Conservation (phyloP, 2,329 filamentous ascomycete species). For the Penicillium polonicum region DNA sequence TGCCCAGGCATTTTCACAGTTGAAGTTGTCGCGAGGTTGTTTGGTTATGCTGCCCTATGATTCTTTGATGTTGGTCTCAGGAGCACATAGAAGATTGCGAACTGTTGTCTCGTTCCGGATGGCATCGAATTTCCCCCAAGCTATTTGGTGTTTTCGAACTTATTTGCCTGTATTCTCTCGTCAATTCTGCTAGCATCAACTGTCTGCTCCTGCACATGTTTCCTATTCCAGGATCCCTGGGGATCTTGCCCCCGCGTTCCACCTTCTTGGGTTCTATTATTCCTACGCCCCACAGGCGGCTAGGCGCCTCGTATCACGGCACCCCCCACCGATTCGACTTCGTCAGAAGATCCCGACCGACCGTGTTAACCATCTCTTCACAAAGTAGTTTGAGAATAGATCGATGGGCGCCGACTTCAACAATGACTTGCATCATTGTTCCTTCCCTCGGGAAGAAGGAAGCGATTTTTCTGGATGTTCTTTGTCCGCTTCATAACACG, state of each 20-base stretch:
- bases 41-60: slow-evolving; percentile 41
- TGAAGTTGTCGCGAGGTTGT: slow-evolving; percentile 56
- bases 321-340: slow-evolving; percentile 54
- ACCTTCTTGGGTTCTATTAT: slow-evolving; percentile 30
- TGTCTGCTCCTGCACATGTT: slow-evolving; percentile 50
- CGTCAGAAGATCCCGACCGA: slow-evolving; percentile 55
- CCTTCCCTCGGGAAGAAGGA: slow-evolving; percentile 46
- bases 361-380: slow-evolving; percentile 65
- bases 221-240: slow-evolving; percentile 45
- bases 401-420: slow-evolving; percentile 57
- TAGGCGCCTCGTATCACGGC: slow-evolving; percentile 53
- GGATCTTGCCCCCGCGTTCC: slow-evolving; percentile 40
- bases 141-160: slow-evolving; percentile 20
- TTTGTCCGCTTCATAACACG: slow-evolving; percentile 77
- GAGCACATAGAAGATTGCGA: slow-evolving; percentile 31
- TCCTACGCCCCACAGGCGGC: slow-evolving; percentile 21
- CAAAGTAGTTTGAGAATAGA: slow-evolving; percentile 52
- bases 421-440: slow-evolving; percentile 27
- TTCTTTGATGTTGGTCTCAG: slow-evolving; percentile 33
- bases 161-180: slow-evolving; percentile 15
- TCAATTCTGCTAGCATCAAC: slow-evolving; percentile 14
- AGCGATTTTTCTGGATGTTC: slow-evolving; percentile 93
- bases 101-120: slow-evolving; percentile 41
- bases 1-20: slow-evolving; percentile 28
- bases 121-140: slow-evolving; percentile 23